Base-by-base conservation (phyloP, 192 early-diverging fungal genomes). In the Phycomyces nitens region DNA sequence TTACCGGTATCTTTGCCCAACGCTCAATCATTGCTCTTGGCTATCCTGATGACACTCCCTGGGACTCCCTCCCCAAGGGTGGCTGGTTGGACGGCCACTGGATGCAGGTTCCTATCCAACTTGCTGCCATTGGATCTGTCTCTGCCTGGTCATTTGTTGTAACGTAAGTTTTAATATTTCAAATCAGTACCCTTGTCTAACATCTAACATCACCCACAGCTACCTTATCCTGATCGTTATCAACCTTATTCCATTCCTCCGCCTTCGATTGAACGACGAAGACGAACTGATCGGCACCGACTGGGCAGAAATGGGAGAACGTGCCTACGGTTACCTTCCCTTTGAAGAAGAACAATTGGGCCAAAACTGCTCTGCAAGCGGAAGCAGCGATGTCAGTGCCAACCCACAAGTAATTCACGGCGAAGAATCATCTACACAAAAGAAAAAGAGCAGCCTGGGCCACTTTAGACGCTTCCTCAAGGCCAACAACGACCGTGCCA, bases 1-100 rank as follows among this genome's bases (percentile, higher is more conserved):
- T 95, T 40, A 95, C 93, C 12, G 95, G 91, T 44, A 69, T 95
- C 38, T 95, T 97, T 79, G 92, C 92, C 56, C 84, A 89, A 66
- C 82, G 84, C 53, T 72, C 67, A 0, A 74, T 94, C 18, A 85
- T 86, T 29, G 81, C 71, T 1, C 83, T 95, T 34, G 87, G 88
- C 64, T 77, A 75, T 56, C 71, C 71, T 47, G 64, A 57, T n/a
- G 75, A 74, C 6, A 76, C 75, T 1, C 58, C 63, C 23, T 79
- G 77, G 24, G 58, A 69, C 26, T 68, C 69, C 38, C 76, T 75
- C 15, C 84, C 86, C 20, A 58, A 67, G 3, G 91, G 91, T 50
- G 91, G 92, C 22, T 88, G 85, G 88, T 74, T 94, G 15, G 86
- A 94, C 60, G 88, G 87, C 27, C 84, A 93, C 77, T 91, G 80